Conservation (phyloP, 805 yeast genomes). For the Saccharomycopsis oosterbeekiorum region DNA sequence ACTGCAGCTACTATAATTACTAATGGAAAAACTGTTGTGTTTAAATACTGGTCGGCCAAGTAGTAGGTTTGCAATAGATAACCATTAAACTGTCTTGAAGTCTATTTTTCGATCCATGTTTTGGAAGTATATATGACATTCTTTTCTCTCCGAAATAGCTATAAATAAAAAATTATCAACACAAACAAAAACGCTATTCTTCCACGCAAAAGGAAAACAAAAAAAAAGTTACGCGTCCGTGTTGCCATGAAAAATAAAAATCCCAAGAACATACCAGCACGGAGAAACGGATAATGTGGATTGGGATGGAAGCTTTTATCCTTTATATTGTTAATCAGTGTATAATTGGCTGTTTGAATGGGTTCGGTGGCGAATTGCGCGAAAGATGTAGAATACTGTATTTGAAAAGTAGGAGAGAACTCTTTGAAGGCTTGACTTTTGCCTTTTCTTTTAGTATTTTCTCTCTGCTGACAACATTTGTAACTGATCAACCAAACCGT, state of each 20-base stretch:
- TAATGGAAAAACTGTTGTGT: too few relatives aligned
- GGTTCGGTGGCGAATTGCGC: not conserved
- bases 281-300: too few relatives aligned
- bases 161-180: not conserved
- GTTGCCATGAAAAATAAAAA: not conserved
- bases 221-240: not conserved
- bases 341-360: not conserved
- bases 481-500: not conserved
- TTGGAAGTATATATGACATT: too few relatives aligned
- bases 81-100: too few relatives aligned
- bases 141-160: not conserved
- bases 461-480: too few relatives aligned
- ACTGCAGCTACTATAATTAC: too few relatives aligned
- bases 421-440: too few relatives aligned
- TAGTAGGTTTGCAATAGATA: too few relatives aligned
- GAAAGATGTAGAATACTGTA: not conserved
- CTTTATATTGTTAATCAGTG: not conserved
- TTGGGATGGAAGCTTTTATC: not conserved
- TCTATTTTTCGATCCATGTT: too few relatives aligned
- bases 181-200: not conserved
- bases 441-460: too few relatives aligned
- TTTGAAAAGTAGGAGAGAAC: too few relatives aligned
- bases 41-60: too few relatives aligned
- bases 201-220: not conserved
- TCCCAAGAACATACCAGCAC: not conserved